Base-by-base conservation (phyloP, 2,329 filamentous ascomycete genomes). In the Akanthomyces lecanii region DNA sequence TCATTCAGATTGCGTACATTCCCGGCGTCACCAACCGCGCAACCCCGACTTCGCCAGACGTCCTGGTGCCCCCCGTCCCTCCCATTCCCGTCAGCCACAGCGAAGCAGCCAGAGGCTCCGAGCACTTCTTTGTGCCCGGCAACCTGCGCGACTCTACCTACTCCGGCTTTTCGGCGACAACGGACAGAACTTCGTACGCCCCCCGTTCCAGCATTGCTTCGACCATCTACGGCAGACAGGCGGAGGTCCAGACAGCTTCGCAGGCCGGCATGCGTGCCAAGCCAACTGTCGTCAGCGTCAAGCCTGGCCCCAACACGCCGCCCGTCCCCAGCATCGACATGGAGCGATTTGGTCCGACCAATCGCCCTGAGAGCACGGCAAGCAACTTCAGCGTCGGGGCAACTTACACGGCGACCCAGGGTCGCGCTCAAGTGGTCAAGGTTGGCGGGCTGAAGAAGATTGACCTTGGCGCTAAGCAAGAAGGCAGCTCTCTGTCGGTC, bases 1-100 rank as follows among this genome's bases (percentile, higher is more conserved):
- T 99, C 73, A 99, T 99, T 71, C 95, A 98, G 78, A 99, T 99
- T 76, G 95, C 95, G 62, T 99, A 98, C 76, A 98, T 99, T 68
- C 95, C 95, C 16, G 95, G 95, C 65, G 93, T 98, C 70, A 97
- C 92, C 65, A 97, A 97, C 78, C 86, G 94, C 68, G 92, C 93
- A 14, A 88, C 89, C 8, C 90, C 91, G 5, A 88, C 89, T n/a
- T 94, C 92, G 0, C 91, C 91, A 3, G 87, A 86, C 45, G 79
- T 92, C 23, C 84, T 94, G 57, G 90, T 96, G 5, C 92, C 93
- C n/a, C 94, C 94, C 0, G 93, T 99, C 5, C 95, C 95, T 48
- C 92, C 94, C 18, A 92, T 98, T 65, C 94, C 95, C 53, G 69
- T 69, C 52, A 69, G 68, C 64, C 67, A 70, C 45, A 55, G 55